Percentiles rank a stretch among this genome's conserved stretches.
These are phyloP conservation scores for Harringtonia lauricola DNA, from an alignment of 2,329 filamentous ascomycete genomes.

Conservation along the genomic window DNA sequence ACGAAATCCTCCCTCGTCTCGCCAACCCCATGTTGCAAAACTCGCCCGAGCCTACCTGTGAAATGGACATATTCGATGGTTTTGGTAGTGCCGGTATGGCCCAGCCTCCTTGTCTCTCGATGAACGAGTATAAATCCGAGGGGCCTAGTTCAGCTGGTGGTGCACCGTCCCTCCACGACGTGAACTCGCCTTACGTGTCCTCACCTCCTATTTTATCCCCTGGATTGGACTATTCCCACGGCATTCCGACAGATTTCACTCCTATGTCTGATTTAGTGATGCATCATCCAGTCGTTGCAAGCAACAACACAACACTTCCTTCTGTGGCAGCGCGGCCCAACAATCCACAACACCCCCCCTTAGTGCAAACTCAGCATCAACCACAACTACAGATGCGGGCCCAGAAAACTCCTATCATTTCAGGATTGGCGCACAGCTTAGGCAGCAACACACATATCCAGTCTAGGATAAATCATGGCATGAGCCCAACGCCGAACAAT, in stretches of 20 bases:
- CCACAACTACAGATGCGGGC: constrained; percentile 9
- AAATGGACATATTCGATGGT: constrained; percentile 54
- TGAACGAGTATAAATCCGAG: constrained; percentile 38
- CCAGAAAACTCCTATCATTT: background rate
- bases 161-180: constrained; percentile 25
- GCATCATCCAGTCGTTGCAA: constrained; percentile 30
- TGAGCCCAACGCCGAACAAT: constrained; percentile 4
- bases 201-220: constrained; percentile 45
- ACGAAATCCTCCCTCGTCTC: constrained; percentile 56
- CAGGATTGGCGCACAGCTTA: constrained; percentile 18
- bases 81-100: constrained; percentile 54
- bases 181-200: constrained; percentile 39
- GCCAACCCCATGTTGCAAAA: constrained; percentile 49
- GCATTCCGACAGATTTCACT: constrained; percentile 30
- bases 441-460: constrained; percentile 16
- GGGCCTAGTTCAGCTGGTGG: constrained; percentile 25
- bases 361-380: constrained; percentile 1
- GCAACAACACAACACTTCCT: background rate
- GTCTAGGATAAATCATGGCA: constrained; percentile 6
- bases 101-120: constrained; percentile 32
- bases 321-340: background rate
- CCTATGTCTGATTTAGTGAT: constrained; percentile 44
- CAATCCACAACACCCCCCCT: background rate
- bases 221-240: constrained; percentile 35
- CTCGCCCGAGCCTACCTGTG: constrained; percentile 39